phyloP scores from a whole-genome alignment of 306 rosid genomes.

The Ammopiptanthus mongolicus region DNA sequence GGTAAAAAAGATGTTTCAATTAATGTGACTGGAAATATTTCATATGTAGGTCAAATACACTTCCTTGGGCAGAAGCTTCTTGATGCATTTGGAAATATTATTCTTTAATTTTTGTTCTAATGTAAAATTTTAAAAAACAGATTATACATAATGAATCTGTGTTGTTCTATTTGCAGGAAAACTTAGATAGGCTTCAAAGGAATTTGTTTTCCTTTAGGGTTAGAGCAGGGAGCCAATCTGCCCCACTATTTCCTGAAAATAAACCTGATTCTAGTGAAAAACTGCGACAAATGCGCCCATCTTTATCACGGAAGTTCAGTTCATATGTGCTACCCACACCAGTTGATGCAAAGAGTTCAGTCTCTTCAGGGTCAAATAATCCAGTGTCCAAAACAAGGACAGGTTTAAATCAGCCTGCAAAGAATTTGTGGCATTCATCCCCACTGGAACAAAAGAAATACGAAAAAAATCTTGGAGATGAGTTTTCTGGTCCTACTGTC shows the following conservation, averaged over 20 bases:
- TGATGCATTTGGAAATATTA: not conserved
- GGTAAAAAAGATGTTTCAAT: constrained; percentile 32
- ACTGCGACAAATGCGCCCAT: constrained; percentile 56
- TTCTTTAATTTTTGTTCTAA: constrained; percentile 8
- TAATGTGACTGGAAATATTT: not conserved
- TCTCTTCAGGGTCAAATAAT: constrained; percentile 44
- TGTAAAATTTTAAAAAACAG: not conserved
- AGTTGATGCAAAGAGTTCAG: constrained; percentile 49
- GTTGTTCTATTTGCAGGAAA: constrained; percentile 57
- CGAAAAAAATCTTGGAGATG: constrained; percentile 42
- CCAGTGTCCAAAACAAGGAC: constrained; percentile 33
- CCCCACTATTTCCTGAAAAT: constrained; percentile 77
- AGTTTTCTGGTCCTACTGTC: constrained; percentile 31
- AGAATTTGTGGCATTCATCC: constrained; percentile 77
- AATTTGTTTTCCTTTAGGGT: constrained; percentile 53
- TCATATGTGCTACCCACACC: constrained; percentile 93
- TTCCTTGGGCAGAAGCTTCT: not conserved
- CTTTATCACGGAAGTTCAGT: constrained; percentile 70
- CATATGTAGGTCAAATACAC: not conserved
- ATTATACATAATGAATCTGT: constrained; percentile 1
- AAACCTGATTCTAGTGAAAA: constrained; percentile 61
- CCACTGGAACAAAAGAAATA: constrained; percentile 62
- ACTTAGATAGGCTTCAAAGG: constrained; percentile 42
- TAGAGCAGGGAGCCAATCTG: constrained; percentile 71
- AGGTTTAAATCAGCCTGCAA: constrained; percentile 34